phyloP scores from a whole-genome alignment of 257 asterid genomes.

The Voacanga thouarsii region DNA sequence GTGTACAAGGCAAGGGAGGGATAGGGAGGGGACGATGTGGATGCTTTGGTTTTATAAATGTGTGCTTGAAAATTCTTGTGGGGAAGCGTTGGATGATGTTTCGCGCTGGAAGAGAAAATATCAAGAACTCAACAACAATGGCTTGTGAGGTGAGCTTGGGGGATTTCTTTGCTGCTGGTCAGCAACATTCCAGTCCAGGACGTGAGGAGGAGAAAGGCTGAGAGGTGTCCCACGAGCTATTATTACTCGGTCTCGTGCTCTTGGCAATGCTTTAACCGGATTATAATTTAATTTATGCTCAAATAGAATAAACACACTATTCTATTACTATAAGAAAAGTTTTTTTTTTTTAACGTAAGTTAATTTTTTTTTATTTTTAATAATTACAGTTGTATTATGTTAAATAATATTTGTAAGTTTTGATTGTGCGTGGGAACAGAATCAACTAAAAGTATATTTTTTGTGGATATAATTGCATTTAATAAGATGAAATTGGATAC shows the following conservation, averaged over 20 bases:
- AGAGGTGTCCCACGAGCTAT: conserved; percentile 4
- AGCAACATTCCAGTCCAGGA: not conserved
- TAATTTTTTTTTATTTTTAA: too few relatives aligned
- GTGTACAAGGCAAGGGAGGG: not conserved
- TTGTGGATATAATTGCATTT: too few relatives aligned
- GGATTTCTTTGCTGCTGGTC: not conserved
- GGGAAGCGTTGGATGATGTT: not conserved
- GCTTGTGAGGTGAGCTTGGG: not conserved
- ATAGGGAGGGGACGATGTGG: not conserved
- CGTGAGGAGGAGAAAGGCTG: too few relatives aligned
- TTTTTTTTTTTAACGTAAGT: too few relatives aligned
- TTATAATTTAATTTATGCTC: too few relatives aligned
- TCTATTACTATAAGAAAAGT: too few relatives aligned
- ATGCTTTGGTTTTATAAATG: not conserved
- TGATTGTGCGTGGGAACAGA: too few relatives aligned
- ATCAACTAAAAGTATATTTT: too few relatives aligned
- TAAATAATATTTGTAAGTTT: too few relatives aligned
- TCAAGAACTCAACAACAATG: not conserved
- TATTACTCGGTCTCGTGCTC: not conserved
- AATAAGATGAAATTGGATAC: too few relatives aligned
- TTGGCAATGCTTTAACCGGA: not conserved
- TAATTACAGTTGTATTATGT: too few relatives aligned
- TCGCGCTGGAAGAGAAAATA: not conserved
- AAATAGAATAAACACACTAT: too few relatives aligned
- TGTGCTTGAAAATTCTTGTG: conserved; percentile 10